A percentile compares a stretch with the other conserved stretches of the same genome.
These are phyloP conservation scores for Sclerotinia sclerotiorum DNA, from an alignment of 2,329 filamentous ascomycete genomes.

Conservation along the genomic window DNA sequence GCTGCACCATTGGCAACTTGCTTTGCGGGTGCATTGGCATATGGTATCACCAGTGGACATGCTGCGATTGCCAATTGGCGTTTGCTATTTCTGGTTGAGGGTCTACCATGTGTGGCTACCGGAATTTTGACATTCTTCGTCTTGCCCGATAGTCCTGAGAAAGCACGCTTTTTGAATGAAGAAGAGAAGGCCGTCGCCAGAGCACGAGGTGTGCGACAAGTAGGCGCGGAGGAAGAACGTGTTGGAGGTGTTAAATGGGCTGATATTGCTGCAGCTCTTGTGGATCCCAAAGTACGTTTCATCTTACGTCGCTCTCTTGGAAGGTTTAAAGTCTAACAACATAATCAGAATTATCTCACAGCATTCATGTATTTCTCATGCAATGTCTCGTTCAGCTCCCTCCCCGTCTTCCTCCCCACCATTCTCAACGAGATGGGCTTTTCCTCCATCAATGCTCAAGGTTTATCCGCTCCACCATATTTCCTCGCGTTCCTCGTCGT, in stretches of 20 bases:
- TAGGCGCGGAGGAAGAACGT: constrained; percentile 51
- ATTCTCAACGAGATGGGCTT: constrained; percentile 68
- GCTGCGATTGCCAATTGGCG: constrained; percentile 59
- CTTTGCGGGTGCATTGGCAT: constrained; percentile 67
- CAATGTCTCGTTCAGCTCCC: constrained; percentile 64
- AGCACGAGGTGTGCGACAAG: constrained; percentile 53
- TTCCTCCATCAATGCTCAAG: constrained; percentile 64
- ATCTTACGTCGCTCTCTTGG: not conserved
- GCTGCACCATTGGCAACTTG: constrained; percentile 65
- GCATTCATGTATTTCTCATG: constrained; percentile 57
- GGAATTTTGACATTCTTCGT: constrained; percentile 56
- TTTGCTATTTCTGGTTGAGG: constrained; percentile 64
- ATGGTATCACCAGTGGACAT: constrained; percentile 64
- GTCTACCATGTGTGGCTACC: constrained; percentile 57
- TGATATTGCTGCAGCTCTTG: constrained; percentile 50
- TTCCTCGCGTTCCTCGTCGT: constrained; percentile 65
- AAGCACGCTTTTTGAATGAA: constrained; percentile 50
- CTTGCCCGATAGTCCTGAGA: constrained; percentile 53
- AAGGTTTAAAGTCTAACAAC: not conserved
- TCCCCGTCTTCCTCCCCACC: constrained; percentile 64
- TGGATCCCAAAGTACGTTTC: constrained; percentile 44
- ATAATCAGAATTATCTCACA: constrained; percentile 32
- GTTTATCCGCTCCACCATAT: constrained; percentile 69
- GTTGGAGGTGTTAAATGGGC: constrained; percentile 47
- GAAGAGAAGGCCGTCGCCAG: constrained; percentile 52